Evolutionary conservation across 1,284 basidiomycete species (phyloP), one percentile per base, ranked within the genome.

Genomic region (Cerioporus squamosus): DNA sequence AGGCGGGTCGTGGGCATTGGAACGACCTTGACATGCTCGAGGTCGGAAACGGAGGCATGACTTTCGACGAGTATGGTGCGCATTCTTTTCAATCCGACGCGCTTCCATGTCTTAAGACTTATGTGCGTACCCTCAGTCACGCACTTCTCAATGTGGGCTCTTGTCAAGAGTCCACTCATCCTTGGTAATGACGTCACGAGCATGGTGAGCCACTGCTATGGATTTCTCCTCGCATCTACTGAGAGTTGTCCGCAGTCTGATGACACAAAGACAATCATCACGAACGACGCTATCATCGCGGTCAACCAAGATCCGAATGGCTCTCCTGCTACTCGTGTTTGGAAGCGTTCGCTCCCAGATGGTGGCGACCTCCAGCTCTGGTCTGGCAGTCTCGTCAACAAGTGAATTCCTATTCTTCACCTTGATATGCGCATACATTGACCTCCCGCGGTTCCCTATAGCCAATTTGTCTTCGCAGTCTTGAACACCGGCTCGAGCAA

Each of bases 21-120:
- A 78, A 78, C 57, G 77, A 79, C 62, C 69, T 79, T 49, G 77
- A 79, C 60, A 78, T 79, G 75, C 73, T 78, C 18, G 75, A 76
- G 59, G 69, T 79, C 12, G 77, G 77, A 17, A 78, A 78, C 50
- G 77, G 77, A 2, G 77, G 76, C 12, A 78, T 79, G 77, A 74
- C 69, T 0, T 72, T 72, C 53, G 76, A 77, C 48, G 77, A 79
- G 70, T 78, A 78, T 50, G 70, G 75, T 74, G 44, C 3, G 67
- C 55, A 42, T 17, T 10, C 2, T 44, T 43, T 47, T 42, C 23
- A 22, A 12, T 17, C 17, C 15, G 14, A n/a, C 3, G 26, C 38
- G 33, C 33, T 36, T 36, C 10, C 33, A 36, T 36, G 26, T 36
- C 33, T 36, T n/a, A n/a, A n/a, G n/a, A n/a, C n/a, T n/a, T 15